These are phyloP conservation scores for Cladosporium sp. DNA, from an alignment of 2,329 filamentous ascomycete genomes.

Conservation along the genomic window DNA sequence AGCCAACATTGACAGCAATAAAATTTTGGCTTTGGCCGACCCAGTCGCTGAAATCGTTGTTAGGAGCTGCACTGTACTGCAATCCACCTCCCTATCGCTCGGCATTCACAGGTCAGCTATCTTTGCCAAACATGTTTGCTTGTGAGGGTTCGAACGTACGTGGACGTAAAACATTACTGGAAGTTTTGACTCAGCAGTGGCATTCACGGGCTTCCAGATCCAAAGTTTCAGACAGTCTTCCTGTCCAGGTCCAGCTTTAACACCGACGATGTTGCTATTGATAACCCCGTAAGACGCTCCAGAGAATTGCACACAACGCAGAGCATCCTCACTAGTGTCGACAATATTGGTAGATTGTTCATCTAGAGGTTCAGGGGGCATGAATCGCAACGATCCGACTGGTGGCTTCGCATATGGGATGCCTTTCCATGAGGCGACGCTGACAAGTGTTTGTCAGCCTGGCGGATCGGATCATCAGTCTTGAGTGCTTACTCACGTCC, in stretches of 20 bases:
- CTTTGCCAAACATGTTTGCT: neutral
- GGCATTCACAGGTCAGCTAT: neutral
- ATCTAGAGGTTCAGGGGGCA: neutral
- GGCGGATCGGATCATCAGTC: too few relatives aligned
- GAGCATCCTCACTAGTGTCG: conserved; percentile 10
- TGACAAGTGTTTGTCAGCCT: neutral
- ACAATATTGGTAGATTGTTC: neutral
- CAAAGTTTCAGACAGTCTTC: conserved; percentile 42
- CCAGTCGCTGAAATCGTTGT: conserved; percentile 11
- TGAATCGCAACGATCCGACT: conserved; percentile 3
- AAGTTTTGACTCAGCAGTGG: conserved; percentile 24
- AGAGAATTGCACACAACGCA: conserved; percentile 14
- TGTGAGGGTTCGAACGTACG: neutral
- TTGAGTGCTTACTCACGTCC: neutral
- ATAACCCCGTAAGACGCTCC: conserved; percentile 4
- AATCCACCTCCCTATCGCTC: neutral
- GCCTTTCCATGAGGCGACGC: conserved; percentile 6
- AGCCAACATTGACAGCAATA: conserved; percentile 54
- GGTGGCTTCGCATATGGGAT: conserved; percentile 10
- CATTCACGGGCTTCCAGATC: conserved; percentile 37
- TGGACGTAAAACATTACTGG: conserved; percentile 36
- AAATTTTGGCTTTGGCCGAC: conserved; percentile 25
- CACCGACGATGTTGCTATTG: conserved; percentile 10
- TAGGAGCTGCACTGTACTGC: conserved; percentile 6
- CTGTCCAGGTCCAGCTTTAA: conserved; percentile 3